Percentiles rank a stretch among this genome's conserved stretches.
Conservation (phyloP, 345 rosid genomes). For the Lumnitzera littorea region DNA sequence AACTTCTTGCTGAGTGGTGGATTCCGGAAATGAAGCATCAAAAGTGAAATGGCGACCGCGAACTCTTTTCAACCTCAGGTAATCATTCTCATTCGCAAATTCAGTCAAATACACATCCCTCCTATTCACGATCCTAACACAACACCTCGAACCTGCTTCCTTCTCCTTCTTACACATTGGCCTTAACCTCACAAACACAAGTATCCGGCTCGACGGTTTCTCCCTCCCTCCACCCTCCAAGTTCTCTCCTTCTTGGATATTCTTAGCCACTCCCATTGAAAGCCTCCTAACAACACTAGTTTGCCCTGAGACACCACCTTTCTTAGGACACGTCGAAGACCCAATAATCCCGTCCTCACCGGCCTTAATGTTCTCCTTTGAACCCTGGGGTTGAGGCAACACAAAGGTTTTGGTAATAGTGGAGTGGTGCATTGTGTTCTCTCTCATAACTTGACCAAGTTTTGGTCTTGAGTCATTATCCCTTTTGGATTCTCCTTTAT, state of each 20-base stretch:
- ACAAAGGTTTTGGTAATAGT: constrained; percentile 37
- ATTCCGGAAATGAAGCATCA: constrained; percentile 80
- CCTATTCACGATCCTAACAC: constrained; percentile 71
- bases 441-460: constrained; percentile 26
- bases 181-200: constrained; percentile 88
- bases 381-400: constrained; percentile 44
- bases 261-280: constrained; percentile 37
- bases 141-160: constrained; percentile 68
- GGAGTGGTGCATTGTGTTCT: constrained; percentile 32
- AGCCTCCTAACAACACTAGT: constrained; percentile 59
- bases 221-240: constrained; percentile 27
- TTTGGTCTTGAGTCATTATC: constrained; percentile 20
- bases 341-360: constrained; percentile 51
- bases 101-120: constrained; percentile 86
- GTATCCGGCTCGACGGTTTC: constrained; percentile 40
- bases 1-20: constrained; percentile 69
- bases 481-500: constrained; percentile 28
- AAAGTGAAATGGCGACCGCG: constrained; percentile 83
- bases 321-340: constrained; percentile 39
- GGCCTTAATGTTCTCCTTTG: constrained; percentile 55
- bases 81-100: constrained; percentile 70
- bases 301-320: constrained; percentile 16
- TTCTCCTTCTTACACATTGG: constrained; percentile 88
- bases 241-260: constrained; percentile 30
- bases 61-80: constrained; percentile 82